Evolutionary conservation across 2,329 filamentous ascomycete genomes (phyloP), one percentile per base, ranked within the genome.

Genomic region (Pseudocercospora ulei): DNA sequence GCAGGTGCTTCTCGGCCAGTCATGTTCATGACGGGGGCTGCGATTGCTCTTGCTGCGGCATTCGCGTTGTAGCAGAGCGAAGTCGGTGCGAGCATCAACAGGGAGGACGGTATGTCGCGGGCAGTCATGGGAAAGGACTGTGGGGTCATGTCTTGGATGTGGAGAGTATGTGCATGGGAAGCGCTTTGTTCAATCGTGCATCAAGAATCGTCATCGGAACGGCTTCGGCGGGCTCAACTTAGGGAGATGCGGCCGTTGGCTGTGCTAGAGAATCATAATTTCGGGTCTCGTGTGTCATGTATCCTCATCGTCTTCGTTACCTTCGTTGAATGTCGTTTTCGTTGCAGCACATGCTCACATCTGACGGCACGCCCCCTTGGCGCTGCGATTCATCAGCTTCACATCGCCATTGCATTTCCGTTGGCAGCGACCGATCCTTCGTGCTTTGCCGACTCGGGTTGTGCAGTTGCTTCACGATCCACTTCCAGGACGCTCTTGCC

Each of bases 131-230:
- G n/a, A n/a, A n/a, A n/a, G n/a, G n/a, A n/a, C n/a, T n/a, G n/a
- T n/a, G n/a, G n/a, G n/a, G n/a, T n/a, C n/a, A n/a, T n/a, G n/a
- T n/a, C n/a, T n/a, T n/a, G n/a, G n/a, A n/a, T n/a, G n/a, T n/a
- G n/a, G n/a, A 26, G 6, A 11, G n/a, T 5, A 33, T 73, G 23
- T 33, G 30, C 18, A 33, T 33, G 18, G 30, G 30, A 33, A 33
- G 30, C 11, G n/a, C n/a, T n/a, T n/a, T n/a, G 18, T 33, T 33
- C 30, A 22, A 33, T 33, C 30, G 18, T 33, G 30, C 30, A 31
- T 31, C 17, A 13, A 31, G 9, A 18, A 11, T 26, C 24, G 14
- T 27, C 25, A 33, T 12, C 5, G 23, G 20, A 11, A 33, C 30
- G 23, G 30, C 30, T 33, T 33, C 18, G n/a, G n/a, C n/a, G n/a